phyloP scores from a whole-genome alignment of 2,329 filamentous ascomycete species.

The Microascus cirrosus region DNA sequence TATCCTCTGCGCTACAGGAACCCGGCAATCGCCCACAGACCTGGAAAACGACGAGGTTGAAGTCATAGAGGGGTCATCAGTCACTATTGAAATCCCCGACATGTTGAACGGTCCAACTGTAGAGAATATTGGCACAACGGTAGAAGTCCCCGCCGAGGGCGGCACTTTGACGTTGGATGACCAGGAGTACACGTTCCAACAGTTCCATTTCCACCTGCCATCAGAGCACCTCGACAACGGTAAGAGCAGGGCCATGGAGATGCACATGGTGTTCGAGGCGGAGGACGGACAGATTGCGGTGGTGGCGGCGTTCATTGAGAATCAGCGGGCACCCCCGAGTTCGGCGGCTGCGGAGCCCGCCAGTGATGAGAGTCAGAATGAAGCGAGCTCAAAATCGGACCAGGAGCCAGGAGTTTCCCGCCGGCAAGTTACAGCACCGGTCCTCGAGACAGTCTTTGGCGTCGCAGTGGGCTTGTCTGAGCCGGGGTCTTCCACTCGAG shows the following conservation, averaged over 20 bases:
- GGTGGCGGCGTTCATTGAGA: slow-evolving; percentile 1
- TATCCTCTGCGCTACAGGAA: slow-evolving; percentile 33
- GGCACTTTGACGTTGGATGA: slow-evolving; percentile 30
- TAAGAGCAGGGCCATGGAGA: slow-evolving; percentile 25
- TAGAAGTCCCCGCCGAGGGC: slow-evolving; percentile 29
- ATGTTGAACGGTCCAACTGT: slow-evolving; percentile 25
- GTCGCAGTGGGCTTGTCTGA: not conserved
- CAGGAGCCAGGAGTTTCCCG: not conserved
- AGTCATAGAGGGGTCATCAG: slow-evolving; percentile 13
- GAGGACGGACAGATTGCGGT: not conserved
- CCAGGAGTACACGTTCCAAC: slow-evolving; percentile 29
- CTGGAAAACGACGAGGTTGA: slow-evolving; percentile 18
- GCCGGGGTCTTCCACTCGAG: not conserved
- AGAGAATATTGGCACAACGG: slow-evolving; percentile 39
- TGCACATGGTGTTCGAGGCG: slow-evolving; percentile 27
- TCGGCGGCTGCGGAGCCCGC: too few relatives aligned
- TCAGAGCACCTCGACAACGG: slow-evolving; percentile 44
- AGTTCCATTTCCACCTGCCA: slow-evolving; percentile 52
- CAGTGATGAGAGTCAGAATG: not conserved
- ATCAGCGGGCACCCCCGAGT: slow-evolving; percentile 8
- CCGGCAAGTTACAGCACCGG: not conserved
- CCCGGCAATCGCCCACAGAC: slow-evolving; percentile 46
- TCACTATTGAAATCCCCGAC: slow-evolving; percentile 21
- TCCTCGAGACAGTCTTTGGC: not conserved
- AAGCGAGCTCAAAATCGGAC: not conserved